Evolutionary conservation across 176 grass and related monocot species (phyloP).

Genomic region (Aegilops longissima): DNA sequence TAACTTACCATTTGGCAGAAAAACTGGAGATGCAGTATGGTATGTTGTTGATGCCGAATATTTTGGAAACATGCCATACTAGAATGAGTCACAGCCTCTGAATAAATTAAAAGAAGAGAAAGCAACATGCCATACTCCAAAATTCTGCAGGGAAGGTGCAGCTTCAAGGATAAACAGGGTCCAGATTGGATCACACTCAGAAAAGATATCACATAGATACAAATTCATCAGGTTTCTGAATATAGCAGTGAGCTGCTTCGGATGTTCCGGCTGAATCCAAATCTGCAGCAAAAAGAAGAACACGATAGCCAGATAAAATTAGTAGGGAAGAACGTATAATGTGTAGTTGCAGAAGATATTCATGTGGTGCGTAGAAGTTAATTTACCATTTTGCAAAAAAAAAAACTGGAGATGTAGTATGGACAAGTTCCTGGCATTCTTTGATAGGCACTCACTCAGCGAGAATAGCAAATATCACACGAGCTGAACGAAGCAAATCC

Average conservation of each 20-base stretch:
- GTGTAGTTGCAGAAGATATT: not conserved
- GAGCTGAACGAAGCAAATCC: not conserved
- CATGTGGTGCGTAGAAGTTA: not conserved
- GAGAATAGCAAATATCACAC: not conserved
- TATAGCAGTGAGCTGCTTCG: not conserved
- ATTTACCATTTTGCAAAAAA: not conserved
- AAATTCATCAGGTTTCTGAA: not conserved
- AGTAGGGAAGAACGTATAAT: not conserved
- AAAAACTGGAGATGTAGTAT: not conserved
- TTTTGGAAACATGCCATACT: too few relatives aligned
- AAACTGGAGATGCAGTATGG: not conserved
- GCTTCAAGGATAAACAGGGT: slow-evolving; percentile 27
- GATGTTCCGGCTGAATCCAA: not conserved
- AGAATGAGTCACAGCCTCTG: too few relatives aligned
- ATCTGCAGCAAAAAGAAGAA: not conserved
- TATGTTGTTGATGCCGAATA: not conserved
- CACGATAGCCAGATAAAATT: not conserved
- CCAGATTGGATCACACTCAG: not conserved
- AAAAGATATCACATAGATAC: not conserved
- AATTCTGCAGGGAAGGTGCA: not conserved
- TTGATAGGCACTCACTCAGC: too few relatives aligned
- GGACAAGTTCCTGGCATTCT: not conserved
- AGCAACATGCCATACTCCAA: not conserved
- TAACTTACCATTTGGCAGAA: not conserved
- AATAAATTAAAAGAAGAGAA: not conserved